Evolutionary conservation across 2,329 filamentous ascomycete genomes (phyloP).

Genomic region (Aspergillus sp.): DNA sequence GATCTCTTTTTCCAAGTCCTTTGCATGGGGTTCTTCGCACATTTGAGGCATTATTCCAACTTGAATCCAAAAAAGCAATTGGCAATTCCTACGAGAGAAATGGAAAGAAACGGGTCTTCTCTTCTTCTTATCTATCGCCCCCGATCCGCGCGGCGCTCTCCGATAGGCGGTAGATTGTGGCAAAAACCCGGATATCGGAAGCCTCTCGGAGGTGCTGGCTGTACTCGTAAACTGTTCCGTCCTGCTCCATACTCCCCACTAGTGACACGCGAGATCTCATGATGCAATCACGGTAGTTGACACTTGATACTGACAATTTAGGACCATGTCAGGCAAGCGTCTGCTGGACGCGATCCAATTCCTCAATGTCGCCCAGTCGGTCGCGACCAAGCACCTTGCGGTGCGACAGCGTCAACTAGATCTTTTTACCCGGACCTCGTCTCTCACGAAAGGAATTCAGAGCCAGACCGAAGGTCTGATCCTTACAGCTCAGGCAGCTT

Average conservation of each 20-base stretch:
- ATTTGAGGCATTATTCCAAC: no score
- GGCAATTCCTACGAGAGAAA: no score
- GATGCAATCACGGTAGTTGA: constrained; percentile 14
- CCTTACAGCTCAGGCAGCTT: constrained; percentile 57
- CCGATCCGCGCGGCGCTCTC: not conserved
- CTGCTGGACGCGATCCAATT: constrained; percentile 67
- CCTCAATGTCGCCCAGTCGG: constrained; percentile 63
- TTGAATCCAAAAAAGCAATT: no score
- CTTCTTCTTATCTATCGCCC: constrained; percentile 6
- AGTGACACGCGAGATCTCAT: constrained; percentile 3
- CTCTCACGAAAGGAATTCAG: constrained; percentile 58
- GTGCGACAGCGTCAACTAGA: constrained; percentile 60
- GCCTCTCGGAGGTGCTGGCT: not conserved
- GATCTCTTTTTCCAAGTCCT: constrained; percentile 34
- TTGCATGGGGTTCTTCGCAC: not conserved
- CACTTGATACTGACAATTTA: not conserved
- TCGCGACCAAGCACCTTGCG: constrained; percentile 59
- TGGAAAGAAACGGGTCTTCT: not conserved
- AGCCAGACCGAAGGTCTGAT: constrained; percentile 58
- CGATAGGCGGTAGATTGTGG: constrained; percentile 6
- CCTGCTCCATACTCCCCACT: not conserved
- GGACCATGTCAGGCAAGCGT: constrained; percentile 54
- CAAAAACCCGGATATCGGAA: constrained; percentile 7
- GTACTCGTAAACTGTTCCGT: not conserved
- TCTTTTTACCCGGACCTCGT: constrained; percentile 60